Base-by-base conservation (phyloP, 805 yeast species). In the Kazachstania bromeliacearum region DNA sequence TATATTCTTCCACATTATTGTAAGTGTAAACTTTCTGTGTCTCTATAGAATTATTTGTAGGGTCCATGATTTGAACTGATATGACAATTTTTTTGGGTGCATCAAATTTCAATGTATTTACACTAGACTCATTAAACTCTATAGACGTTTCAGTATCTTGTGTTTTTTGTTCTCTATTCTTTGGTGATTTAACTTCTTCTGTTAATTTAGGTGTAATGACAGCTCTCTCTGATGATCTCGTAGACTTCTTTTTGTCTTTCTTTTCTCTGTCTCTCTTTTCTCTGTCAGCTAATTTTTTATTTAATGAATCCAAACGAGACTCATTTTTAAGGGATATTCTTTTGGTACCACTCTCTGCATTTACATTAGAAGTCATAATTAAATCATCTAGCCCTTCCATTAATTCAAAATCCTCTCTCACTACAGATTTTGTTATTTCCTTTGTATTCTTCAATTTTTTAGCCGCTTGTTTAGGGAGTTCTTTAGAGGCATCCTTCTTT, bases 381-480 rank as follows among this genome's bases (percentile, higher is more conserved):
- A 41, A 28, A 12, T 39, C 38, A n/a, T 41, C 42, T n/a, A 41
- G 28, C 5, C 38, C 44, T 4, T 35, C 40, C 2, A 34, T 27
- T 15, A 42, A 19, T n/a, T 42, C 45, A 14, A 19, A 30, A 15
- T 28, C 20, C 4, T 13, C 35, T n/a, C n/a, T n/a, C n/a, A n/a
- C n/a, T n/a, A n/a, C n/a, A n/a, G n/a, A n/a, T n/a, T n/a, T n/a
- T n/a, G n/a, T n/a, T n/a, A n/a, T n/a, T n/a, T n/a, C n/a, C n/a
- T n/a, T n/a, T 18, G n/a, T 32, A 25, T 15, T 15, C 22, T 12
- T 12, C 16, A 9, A 9, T 22, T 24, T 17, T 16, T 34, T 26
- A 21, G 15, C 28, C 18, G 13, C 4, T 7, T 10, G 3, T 6
- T 26, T n/a, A 21, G 18, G 12, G 6, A 7, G 5, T 15, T 2